phyloP scores from a whole-genome alignment of 2,329 filamentous ascomycete species.

The Penicillium olsonii region DNA sequence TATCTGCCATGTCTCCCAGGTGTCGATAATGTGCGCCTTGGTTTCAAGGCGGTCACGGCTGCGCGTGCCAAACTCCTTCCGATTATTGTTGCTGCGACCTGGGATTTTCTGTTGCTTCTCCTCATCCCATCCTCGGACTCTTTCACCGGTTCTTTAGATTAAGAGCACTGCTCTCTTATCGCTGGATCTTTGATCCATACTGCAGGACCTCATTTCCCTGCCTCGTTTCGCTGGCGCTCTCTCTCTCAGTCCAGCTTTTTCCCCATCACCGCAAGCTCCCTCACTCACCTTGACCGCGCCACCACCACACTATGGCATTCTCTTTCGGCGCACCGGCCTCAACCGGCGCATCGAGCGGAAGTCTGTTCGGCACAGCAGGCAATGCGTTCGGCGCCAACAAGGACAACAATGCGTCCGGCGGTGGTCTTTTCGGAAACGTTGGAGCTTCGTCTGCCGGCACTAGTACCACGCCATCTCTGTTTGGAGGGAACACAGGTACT shows the following conservation, averaged over 20 bases:
- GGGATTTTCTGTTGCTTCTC: conserved; percentile 7
- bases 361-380: conserved; percentile 37
- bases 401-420: conserved; percentile 29
- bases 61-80: conserved; percentile 28
- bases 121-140: conserved; percentile 1
- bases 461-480: conserved; percentile 36
- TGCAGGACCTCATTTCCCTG: conserved; percentile 15
- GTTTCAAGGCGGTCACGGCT: conserved; percentile 15
- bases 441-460: conserved; percentile 34
- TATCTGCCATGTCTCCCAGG: conserved; percentile 7
- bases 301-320: conserved; percentile 33
- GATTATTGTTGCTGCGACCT: conserved; percentile 22
- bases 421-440: conserved; percentile 46
- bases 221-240: conserved; percentile 15
- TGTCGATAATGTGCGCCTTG: conserved; percentile 14
- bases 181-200: conserved; percentile 10
- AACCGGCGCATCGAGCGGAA: conserved; percentile 34
- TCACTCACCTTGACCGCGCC: conserved; percentile 22
- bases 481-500: conserved; percentile 32
- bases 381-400: conserved; percentile 35
- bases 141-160: conserved; percentile 6
- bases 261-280: conserved; percentile 22
- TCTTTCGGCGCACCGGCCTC: conserved; percentile 42
- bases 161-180: conserved; percentile 6
- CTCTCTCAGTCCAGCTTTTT: conserved; percentile 19